A percentile compares a stretch with the other conserved stretches of the same genome.
These are phyloP conservation scores for Mycosphaerella sp. DNA, from an alignment of 2,329 filamentous ascomycete genomes.

Conservation along the genomic window DNA sequence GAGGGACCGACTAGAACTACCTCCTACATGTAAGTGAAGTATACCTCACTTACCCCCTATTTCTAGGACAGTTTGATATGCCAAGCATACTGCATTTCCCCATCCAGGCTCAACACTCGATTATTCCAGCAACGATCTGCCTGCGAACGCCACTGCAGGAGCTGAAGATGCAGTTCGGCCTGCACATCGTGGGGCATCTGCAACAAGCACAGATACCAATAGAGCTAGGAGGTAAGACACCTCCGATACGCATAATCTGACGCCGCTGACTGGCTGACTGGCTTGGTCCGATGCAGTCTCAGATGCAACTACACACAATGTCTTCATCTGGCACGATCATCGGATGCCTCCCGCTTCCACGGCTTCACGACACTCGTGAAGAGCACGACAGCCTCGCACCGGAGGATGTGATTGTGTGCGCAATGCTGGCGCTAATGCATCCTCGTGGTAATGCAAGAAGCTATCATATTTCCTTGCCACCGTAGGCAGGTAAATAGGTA, in stretches of 20 bases:
- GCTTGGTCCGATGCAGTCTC: neutral
- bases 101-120: neutral
- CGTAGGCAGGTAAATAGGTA: neutral
- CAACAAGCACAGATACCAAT: neutral
- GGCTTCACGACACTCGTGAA: neutral
- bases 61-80: neutral
- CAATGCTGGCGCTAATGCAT: slow-evolving; percentile 5
- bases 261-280: neutral
- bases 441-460: neutral
- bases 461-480: neutral
- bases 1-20: too few relatives aligned
- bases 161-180: neutral
- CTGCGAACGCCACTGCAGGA: neutral
- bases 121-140: neutral
- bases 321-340: slow-evolving; percentile 5
- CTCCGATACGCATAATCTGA: neutral
- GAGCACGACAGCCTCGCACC: neutral
- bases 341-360: neutral
- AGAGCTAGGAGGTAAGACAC: neutral
- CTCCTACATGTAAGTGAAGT: too few relatives aligned
- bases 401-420: neutral
- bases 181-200: neutral
- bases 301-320: neutral
- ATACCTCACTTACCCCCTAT: too few relatives aligned
- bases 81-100: neutral